These are phyloP conservation scores for Colletotrichum truncatum DNA, from an alignment of 2,329 filamentous ascomycete genomes.

Conservation along the genomic window DNA sequence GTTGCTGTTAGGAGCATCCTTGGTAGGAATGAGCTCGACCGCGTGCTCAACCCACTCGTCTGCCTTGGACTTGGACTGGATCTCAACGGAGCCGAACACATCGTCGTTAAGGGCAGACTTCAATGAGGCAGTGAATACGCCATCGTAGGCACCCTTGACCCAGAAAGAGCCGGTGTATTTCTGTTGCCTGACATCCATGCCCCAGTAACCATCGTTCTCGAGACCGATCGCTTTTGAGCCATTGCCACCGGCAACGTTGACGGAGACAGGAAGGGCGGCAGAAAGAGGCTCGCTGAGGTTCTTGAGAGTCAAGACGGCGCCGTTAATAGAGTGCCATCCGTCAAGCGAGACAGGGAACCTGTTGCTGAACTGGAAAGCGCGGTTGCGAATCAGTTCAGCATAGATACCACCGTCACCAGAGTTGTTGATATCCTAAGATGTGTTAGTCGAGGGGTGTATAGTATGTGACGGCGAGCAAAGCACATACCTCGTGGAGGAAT, in stretches of 20 bases:
- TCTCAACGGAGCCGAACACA: slow-evolving; percentile 54
- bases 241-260: slow-evolving; percentile 51
- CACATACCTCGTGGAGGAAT: slow-evolving; percentile 52
- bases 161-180: slow-evolving; percentile 62
- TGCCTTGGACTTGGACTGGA: slow-evolving; percentile 51
- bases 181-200: slow-evolving; percentile 59
- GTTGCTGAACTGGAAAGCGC: slow-evolving; percentile 70
- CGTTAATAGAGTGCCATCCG: slow-evolving; percentile 55
- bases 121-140: slow-evolving; percentile 57
- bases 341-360: slow-evolving; percentile 52
- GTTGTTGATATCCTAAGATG: slow-evolving; percentile 67
- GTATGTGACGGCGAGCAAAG: neutral
- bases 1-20: slow-evolving; percentile 60
- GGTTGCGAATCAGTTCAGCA: slow-evolving; percentile 75
- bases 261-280: slow-evolving; percentile 58
- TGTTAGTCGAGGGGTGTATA: neutral
- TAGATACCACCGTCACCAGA: slow-evolving; percentile 79
- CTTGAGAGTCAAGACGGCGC: slow-evolving; percentile 55
- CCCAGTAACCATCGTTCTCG: slow-evolving; percentile 65
- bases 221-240: slow-evolving; percentile 52
- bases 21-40: slow-evolving; percentile 51
- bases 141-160: slow-evolving; percentile 58
- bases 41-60: slow-evolving; percentile 62
- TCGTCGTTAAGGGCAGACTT: slow-evolving; percentile 54
- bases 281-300: slow-evolving; percentile 58